Percentiles rank a stretch among this genome's conserved stretches.
phyloP scores from a whole-genome alignment of 2,329 filamentous ascomycete species.

The Exophiala oligosperma region DNA sequence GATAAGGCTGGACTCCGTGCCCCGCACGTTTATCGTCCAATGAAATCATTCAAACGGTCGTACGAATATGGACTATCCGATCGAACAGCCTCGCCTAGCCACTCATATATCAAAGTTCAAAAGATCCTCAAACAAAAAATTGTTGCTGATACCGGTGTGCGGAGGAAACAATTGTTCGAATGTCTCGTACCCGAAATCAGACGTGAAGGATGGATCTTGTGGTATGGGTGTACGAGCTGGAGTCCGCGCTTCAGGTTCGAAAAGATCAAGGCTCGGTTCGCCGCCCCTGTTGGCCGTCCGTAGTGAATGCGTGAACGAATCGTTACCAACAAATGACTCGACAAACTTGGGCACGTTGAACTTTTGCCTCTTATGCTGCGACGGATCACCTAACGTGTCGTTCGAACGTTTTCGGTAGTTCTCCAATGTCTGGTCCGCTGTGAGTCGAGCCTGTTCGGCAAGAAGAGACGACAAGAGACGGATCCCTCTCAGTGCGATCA shows the following conservation, averaged over 20 bases:
- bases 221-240: conserved; percentile 7
- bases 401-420: conserved; percentile 26
- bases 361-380: conserved; percentile 25
- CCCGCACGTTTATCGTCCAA: conserved; percentile 17
- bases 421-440: conserved; percentile 25
- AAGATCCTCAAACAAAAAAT: conserved; percentile 28
- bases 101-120: conserved; percentile 23
- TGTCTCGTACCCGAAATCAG: conserved; percentile 22
- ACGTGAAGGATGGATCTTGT: conserved; percentile 14
- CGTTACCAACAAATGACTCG: conserved; percentile 25
- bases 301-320: conserved; percentile 24
- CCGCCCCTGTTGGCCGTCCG: conserved; percentile 9
- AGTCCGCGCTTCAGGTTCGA: conserved; percentile 15
- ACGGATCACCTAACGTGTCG: conserved; percentile 12
- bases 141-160: conserved; percentile 27
- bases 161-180: conserved; percentile 27
- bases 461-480: conserved; percentile 27
- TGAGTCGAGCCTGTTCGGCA: conserved; percentile 28
- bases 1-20: conserved; percentile 15
- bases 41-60: conserved; percentile 9
- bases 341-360: conserved; percentile 30
- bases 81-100: conserved; percentile 9
- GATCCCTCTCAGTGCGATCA: conserved; percentile 29
- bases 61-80: conserved; percentile 2
- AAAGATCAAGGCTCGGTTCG: conserved; percentile 18